Base-by-base conservation (phyloP, 1,139 yeast genomes). In the Chernovozyma aurita region DNA sequence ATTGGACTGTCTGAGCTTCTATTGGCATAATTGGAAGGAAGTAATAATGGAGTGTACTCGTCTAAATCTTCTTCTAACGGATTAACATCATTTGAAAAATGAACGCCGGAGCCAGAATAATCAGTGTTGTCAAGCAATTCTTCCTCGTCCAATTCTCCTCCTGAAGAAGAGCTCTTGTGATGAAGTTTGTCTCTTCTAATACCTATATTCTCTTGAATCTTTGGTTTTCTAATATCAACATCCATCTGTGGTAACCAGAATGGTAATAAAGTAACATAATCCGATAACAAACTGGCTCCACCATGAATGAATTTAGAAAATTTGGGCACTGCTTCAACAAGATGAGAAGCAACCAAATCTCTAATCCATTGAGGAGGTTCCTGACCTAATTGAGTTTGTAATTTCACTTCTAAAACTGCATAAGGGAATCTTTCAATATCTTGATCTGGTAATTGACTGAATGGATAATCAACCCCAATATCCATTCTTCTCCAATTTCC, bases 161-260 rank as follows among this genome's bases (percentile, higher is more conserved):
- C 80, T 24, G 81, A 62, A 16, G 72, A 63, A 4, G 71, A 59
- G 11, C 64, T 57, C 36, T 58, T 59, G 41, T 43, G 47, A 5
- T 24, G 41, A 30, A 42, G 45, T 29, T 20, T 21, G 38, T 61
- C 59, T 49, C 74, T 60, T 36, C 54, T 58, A 43, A 70, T 70
- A 49, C 95, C 95, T 49, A 73, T 72, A 38, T 76, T 78, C 44
- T 75, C 77, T 52, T 77, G 78, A 28, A 76, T 64, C 44, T 81
- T 78, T 24, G 97, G 97, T 59, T 92, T 92, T 57, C 95, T 80
- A 48, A 92, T 92, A 57, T 92, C 98, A 35, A 83, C 83, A 47
- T 79, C 86, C 98, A 92, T 92, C 64, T 92, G 98, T n/a, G 97
- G 97, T 47, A 82, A 71, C 98, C 98, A 92, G 64, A 86, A 92